A percentile compares a stretch with the other conserved stretches of the same genome.
These are phyloP conservation scores for Chaetomiaceae sp. DNA, from an alignment of 2,329 filamentous ascomycete species.

Conservation along the genomic window DNA sequence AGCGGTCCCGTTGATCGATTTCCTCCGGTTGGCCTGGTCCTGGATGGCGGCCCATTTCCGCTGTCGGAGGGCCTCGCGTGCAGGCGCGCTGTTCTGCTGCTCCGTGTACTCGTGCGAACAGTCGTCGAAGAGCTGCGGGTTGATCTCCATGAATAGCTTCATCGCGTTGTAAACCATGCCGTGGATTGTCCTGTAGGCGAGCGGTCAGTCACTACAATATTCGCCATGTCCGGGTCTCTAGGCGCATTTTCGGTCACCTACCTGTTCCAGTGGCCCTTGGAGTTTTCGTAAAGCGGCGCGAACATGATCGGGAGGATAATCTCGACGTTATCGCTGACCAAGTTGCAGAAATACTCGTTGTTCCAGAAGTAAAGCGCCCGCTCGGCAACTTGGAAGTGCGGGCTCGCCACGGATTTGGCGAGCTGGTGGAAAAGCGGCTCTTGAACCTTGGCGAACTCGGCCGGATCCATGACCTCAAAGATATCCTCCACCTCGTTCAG, in stretches of 20 bases:
- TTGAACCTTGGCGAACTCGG: constrained; percentile 97
- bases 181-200: constrained; percentile 73
- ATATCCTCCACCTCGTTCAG: constrained; percentile 99
- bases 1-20: constrained; percentile 39
- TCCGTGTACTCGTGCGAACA: constrained; percentile 98
- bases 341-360: constrained; percentile 99
- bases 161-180: constrained; percentile 99
- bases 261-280: constrained; percentile 99
- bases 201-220: constrained; percentile 28
- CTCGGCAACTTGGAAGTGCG: constrained; percentile 98
- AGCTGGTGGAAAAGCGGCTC: constrained; percentile 96
- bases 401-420: constrained; percentile 95
- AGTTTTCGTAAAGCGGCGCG: constrained; percentile 95
- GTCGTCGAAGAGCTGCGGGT: constrained; percentile 95
- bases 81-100: constrained; percentile 85
- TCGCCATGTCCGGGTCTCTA: too few relatives aligned
- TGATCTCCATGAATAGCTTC: constrained; percentile 99
- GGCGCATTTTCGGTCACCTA: constrained; percentile 37
- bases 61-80: constrained; percentile 73
- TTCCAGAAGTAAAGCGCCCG: constrained; percentile 99
- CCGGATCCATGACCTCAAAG: constrained; percentile 98
- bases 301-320: constrained; percentile 99
- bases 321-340: constrained; percentile 98
- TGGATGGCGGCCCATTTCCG: constrained; percentile 83
- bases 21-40: constrained; percentile 69